A percentile compares a stretch with the other conserved stretches of the same genome.
Conservation (phyloP, 164 flowering plant species). For the Aristolochia contorta region DNA sequence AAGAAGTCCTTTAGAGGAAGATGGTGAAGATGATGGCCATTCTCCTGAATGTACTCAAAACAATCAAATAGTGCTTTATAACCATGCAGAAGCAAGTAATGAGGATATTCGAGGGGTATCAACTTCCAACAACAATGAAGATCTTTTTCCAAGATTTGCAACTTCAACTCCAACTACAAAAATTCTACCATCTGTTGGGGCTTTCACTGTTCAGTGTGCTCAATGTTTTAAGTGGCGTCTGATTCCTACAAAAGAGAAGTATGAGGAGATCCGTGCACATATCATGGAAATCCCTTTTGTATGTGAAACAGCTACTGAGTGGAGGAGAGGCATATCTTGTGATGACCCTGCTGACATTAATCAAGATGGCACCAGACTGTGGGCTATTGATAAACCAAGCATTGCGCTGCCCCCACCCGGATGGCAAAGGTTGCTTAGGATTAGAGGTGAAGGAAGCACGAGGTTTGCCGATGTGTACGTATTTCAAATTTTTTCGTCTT, state of each 20-base stretch:
- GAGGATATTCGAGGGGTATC: constrained; percentile 19
- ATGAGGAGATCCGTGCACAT: constrained; percentile 78
- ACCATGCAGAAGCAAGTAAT: constrained; percentile 21
- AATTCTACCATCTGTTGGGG: constrained; percentile 59
- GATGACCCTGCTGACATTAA: constrained; percentile 68
- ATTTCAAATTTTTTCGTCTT: constrained; percentile 1
- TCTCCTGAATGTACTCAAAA: constrained; percentile 12
- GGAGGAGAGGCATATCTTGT: constrained; percentile 74
- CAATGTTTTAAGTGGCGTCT: constrained; percentile 84
- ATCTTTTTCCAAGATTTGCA: constrained; percentile 12
- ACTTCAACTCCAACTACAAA: constrained; percentile 21
- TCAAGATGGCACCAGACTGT: constrained; percentile 79
- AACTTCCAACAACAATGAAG: constrained; percentile 16
- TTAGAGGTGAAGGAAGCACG: constrained; percentile 83
- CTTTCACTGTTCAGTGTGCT: constrained; percentile 86
- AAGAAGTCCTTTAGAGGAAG: constrained; percentile 7
- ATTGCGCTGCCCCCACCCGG: constrained; percentile 89
- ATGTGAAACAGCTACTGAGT: constrained; percentile 67
- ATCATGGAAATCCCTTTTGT: constrained; percentile 55
- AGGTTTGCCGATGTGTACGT: constrained; percentile 94
- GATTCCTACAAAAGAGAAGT: constrained; percentile 78
- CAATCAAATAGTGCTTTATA: constrained; percentile 53
- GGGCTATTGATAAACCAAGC: constrained; percentile 94
- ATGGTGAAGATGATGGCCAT: constrained; percentile 16
- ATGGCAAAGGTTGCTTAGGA: constrained; percentile 68